These are phyloP conservation scores for Tricholoma matsutake DNA, from an alignment of 768 basidiomycete genomes.

Conservation along the genomic window DNA sequence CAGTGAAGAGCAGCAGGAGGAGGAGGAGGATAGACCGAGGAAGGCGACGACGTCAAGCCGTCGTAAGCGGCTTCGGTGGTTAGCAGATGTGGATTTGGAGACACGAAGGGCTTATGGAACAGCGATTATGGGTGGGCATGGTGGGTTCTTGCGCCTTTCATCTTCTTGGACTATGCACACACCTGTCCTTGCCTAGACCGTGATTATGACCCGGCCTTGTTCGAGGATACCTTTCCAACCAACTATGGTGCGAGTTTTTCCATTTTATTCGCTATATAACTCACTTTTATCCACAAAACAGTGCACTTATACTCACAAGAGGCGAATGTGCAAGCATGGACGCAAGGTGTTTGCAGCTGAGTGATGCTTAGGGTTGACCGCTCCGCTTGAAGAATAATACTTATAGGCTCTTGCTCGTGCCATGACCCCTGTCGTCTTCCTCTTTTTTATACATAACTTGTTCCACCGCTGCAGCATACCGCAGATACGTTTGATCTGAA, in stretches of 20 bases:
- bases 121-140: neutral
- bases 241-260: neutral
- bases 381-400: neutral
- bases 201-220: too few relatives aligned
- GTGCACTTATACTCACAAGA: neutral
- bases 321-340: neutral
- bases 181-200: too few relatives aligned
- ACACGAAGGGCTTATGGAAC: neutral
- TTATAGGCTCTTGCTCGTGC: neutral
- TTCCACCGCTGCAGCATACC: too few relatives aligned
- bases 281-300: neutral
- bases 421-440: neutral
- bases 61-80: neutral
- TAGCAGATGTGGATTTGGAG: neutral
- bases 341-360: too few relatives aligned
- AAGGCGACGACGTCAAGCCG: neutral
- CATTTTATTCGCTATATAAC: neutral
- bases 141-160: neutral
- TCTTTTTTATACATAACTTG: too few relatives aligned
- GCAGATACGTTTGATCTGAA: neutral
- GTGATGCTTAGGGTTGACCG: neutral
- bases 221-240: neutral
- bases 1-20: neutral
- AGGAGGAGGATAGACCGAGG: neutral
- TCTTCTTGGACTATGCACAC: neutral